Evolutionary conservation across 2,329 filamentous ascomycete species (phyloP).

Genomic region (Curvularia verruculosa): DNA sequence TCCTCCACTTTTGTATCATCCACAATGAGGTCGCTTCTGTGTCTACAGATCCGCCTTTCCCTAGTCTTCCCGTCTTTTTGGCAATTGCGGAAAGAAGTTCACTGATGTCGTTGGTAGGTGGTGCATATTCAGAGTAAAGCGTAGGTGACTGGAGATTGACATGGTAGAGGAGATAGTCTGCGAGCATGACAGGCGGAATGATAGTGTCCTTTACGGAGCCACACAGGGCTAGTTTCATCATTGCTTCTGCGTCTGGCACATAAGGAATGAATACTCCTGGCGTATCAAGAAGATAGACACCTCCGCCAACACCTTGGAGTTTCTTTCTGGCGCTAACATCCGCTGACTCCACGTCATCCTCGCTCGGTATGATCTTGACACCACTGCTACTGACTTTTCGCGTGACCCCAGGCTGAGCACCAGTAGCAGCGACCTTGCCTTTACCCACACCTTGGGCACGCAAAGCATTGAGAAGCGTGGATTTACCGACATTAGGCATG

Average conservation of each 20-base stretch:
- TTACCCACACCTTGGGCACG: slow-evolving; percentile 70
- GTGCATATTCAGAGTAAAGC: slow-evolving; percentile 70
- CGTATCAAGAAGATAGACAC: slow-evolving; percentile 87
- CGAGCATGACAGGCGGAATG: slow-evolving; percentile 76
- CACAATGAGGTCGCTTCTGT: slow-evolving; percentile 76
- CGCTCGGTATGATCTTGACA: slow-evolving; percentile 73
- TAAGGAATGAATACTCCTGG: slow-evolving; percentile 96
- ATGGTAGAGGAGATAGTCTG: slow-evolving; percentile 87
- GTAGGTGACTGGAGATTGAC: slow-evolving; percentile 72
- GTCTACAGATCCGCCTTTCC: slow-evolving; percentile 73
- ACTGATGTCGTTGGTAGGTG: slow-evolving; percentile 84
- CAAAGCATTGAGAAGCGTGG: slow-evolving; percentile 87
- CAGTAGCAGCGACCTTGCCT: slow-evolving; percentile 79
- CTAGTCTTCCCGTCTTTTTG: slow-evolving; percentile 74
- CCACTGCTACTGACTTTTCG: slow-evolving; percentile 76
- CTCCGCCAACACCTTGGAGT: slow-evolving; percentile 50
- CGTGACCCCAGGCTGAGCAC: slow-evolving; percentile 87
- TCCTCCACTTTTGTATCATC: slow-evolving; percentile 82
- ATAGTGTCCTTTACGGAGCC: slow-evolving; percentile 90
- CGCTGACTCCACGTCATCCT: slow-evolving; percentile 52
- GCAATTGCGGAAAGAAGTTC: slow-evolving; percentile 75
- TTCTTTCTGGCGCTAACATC: slow-evolving; percentile 33
- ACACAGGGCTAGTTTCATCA: slow-evolving; percentile 93
- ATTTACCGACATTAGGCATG: slow-evolving; percentile 98
- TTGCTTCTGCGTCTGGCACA: slow-evolving; percentile 79